Evolutionary conservation across 2,329 filamentous ascomycete species (phyloP), one percentile per base, ranked within the genome.

Genomic region (Penicillium sp.): DNA sequence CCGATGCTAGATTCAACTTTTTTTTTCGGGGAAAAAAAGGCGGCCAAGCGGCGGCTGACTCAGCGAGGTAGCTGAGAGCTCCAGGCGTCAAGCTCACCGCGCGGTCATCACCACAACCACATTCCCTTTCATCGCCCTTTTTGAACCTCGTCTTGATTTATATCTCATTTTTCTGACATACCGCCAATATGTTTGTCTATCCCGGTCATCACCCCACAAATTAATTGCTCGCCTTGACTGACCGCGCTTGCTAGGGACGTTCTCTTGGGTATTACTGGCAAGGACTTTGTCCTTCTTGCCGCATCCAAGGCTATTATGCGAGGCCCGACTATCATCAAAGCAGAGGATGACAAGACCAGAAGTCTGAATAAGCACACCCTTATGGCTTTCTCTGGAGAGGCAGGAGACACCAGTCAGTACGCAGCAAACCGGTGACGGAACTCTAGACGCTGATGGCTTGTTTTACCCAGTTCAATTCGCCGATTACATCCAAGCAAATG

Each of bases 241-340:
- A 54, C 41, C 27, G 9, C 39, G 48, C 52, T 61, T 61, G 35
- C 59, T 61, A 98, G 93, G 95, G 95, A 99, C 87, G 91, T 98
- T 76, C 85, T 99, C 75, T 86, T 99, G 69, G 95, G 95, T 73
- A 96, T 99, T 77, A 97, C 93, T 59, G 96, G 95, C 82, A 96
- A 96, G 84, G 96, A 99, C 86, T 99, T 97, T 78, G 96, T 93
- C 81, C 87, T 99, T 84, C 88, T 99, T 76, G 95, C 92, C 71
- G 91, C 95, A 70, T 98, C 93, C 63, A 98, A 99, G 83, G 95
- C 95, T 74, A 91, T 93, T 70, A 98, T 98, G 93, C 88, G 95
- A 81, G 95, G 95, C 71, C 91, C 92, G 63, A 97, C 93, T 58
- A 90, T 99, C 77, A 88, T 99, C 74, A 99, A 99, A 80, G 86